Conservation (phyloP, 2,329 filamentous ascomycete species). For the Orbilia ellipsospora region DNA sequence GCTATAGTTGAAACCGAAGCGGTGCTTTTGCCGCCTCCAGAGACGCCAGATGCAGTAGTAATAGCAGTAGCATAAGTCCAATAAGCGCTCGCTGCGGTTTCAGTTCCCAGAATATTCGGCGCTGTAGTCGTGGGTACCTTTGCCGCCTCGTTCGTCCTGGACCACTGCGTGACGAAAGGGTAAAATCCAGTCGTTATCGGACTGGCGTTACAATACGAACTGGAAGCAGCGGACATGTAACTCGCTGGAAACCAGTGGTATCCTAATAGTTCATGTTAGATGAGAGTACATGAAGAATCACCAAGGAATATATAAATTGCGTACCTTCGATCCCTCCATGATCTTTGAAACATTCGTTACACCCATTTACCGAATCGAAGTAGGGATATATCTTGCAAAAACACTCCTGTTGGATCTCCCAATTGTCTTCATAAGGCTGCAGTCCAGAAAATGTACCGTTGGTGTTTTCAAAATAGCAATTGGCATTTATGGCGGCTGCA, state of each 20-base stretch:
- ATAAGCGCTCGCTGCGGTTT: conserved; percentile 39
- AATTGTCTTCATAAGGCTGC: conserved; percentile 29
- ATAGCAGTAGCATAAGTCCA: conserved; percentile 37
- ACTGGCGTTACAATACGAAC: conserved; percentile 43
- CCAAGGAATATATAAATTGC: neutral
- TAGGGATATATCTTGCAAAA: conserved; percentile 45
- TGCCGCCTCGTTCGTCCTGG: conserved; percentile 15
- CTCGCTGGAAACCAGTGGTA: conserved; percentile 34
- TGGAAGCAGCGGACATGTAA: conserved; percentile 41
- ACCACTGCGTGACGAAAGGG: conserved; percentile 38
- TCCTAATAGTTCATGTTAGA: neutral
- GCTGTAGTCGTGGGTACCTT: conserved; percentile 35
- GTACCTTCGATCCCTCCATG: conserved; percentile 51
- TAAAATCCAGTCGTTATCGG: conserved; percentile 42
- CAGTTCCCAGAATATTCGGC: conserved; percentile 30
- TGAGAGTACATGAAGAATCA: neutral
- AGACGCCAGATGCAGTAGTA: neutral
- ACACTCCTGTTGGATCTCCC: conserved; percentile 36
- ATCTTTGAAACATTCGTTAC: conserved; percentile 36
- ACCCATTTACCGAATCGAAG: conserved; percentile 41
- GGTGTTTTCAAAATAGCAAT: conserved; percentile 46
- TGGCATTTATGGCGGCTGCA: conserved; percentile 38
- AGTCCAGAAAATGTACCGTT: conserved; percentile 43
- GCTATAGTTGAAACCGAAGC: neutral
- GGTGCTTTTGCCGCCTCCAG: conserved; percentile 8